Evolutionary conservation across 495 filamentous ascomycete species (phyloP).

Genomic region (Penicillium antarcticum): DNA sequence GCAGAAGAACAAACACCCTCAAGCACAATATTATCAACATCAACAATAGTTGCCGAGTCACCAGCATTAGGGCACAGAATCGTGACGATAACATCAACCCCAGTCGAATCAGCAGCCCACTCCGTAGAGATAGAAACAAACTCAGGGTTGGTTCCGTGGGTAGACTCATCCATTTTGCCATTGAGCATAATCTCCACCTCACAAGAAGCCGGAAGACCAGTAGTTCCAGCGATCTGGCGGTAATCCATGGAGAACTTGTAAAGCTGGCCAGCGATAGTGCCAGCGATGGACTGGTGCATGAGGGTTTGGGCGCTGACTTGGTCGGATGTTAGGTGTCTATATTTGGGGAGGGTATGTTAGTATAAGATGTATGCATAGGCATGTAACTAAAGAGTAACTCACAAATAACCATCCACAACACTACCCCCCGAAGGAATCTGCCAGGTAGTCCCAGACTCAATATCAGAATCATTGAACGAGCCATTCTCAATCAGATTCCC

Average conservation of each 20-base stretch:
- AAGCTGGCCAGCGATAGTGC: neutral
- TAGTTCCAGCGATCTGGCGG: neutral
- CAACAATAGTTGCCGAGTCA: neutral
- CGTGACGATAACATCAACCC: neutral
- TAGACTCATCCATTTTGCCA: neutral
- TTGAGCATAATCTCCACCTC: neutral
- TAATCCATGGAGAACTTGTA: conserved; percentile 1
- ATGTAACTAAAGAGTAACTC: neutral
- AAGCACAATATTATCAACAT: neutral
- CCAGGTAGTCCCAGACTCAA: neutral
- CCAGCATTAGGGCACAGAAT: neutral
- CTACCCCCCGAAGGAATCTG: neutral
- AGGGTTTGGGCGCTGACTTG: neutral
- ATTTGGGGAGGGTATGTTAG: too few species aligned
- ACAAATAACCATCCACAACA: neutral
- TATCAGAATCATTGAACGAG: neutral
- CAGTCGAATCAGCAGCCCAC: neutral
- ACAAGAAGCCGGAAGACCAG: neutral
- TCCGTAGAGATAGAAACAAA: neutral
- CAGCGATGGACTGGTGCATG: neutral
- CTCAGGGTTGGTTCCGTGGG: neutral
- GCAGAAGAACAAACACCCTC: neutral
- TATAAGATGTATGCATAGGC: too few species aligned
- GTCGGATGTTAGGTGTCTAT: neutral
- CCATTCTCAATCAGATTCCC: conserved; percentile 1